phyloP scores from a whole-genome alignment of 2,329 filamentous ascomycete genomes.

The Helminthosporium solani region DNA sequence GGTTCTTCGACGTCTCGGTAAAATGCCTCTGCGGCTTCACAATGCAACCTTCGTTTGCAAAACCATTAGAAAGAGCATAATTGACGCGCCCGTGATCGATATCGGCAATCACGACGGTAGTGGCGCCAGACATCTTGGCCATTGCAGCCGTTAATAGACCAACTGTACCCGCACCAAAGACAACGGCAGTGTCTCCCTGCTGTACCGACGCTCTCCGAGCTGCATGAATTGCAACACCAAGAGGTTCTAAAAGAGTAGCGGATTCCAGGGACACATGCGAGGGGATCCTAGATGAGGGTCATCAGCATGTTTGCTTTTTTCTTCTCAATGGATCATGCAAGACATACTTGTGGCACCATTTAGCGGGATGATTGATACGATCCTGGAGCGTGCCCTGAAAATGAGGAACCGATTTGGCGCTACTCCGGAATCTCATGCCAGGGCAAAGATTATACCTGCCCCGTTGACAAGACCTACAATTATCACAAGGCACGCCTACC shows the following conservation, averaged over 20 bases:
- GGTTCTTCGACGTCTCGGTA: conserved; percentile 33
- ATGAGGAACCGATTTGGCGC: conserved; percentile 46
- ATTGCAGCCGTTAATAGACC: conserved; percentile 44
- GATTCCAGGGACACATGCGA: conserved; percentile 43
- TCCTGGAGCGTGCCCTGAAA: conserved; percentile 48
- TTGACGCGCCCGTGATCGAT: conserved; percentile 44
- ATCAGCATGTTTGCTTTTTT: conserved; percentile 30
- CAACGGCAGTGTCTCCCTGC: conserved; percentile 74
- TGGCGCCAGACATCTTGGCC: conserved; percentile 45
- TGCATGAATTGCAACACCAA: conserved; percentile 84
- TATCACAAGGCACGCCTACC: conserved; percentile 45
- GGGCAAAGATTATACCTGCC: conserved; percentile 47
- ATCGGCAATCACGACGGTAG: conserved; percentile 44
- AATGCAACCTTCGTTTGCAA: conserved; percentile 43
- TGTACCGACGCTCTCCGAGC: conserved; percentile 69
- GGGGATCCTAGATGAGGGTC: conserved; percentile 39
- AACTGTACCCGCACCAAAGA: conserved; percentile 79
- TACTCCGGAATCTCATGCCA: conserved; percentile 46
- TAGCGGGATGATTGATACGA: conserved; percentile 46
- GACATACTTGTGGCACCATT: conserved; percentile 48
- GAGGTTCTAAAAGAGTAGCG: conserved; percentile 54
- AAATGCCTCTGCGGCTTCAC: conserved; percentile 27
- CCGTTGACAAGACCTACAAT: conserved; percentile 45
- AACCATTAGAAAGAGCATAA: conserved; percentile 42
- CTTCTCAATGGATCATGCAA: conserved; percentile 30